A percentile compares a stretch with the other conserved stretches of the same genome.
Evolutionary conservation across 495 filamentous ascomycete species (phyloP).

Genomic region (Xylaria bambusicola): DNA sequence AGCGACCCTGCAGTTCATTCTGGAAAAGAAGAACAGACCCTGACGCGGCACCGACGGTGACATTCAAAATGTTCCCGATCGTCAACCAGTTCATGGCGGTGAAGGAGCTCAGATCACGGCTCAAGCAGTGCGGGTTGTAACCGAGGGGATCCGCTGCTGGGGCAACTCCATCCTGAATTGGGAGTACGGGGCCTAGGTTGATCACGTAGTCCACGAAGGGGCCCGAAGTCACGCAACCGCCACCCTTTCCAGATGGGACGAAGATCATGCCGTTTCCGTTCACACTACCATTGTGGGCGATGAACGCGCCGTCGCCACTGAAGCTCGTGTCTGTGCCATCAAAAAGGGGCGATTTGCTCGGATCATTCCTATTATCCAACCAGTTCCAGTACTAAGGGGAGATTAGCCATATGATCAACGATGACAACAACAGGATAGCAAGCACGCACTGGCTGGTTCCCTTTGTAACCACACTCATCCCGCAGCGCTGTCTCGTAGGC

Average conservation of each 20-base stretch:
- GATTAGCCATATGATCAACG: neutral
- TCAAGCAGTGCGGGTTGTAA: constrained; percentile 67
- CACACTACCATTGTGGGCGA: constrained; percentile 33
- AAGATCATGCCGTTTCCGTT: constrained; percentile 34
- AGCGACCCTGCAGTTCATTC: constrained; percentile 52
- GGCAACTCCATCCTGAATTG: constrained; percentile 25
- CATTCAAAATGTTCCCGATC: constrained; percentile 41
- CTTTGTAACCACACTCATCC: constrained; percentile 70
- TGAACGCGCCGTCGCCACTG: constrained; percentile 59
- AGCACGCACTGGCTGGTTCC: constrained; percentile 46
- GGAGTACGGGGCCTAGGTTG: constrained; percentile 54
- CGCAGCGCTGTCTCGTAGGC: constrained; percentile 67
- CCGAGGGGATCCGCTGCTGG: constrained; percentile 20
- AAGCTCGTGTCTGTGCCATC: constrained; percentile 63
- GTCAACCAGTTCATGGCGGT: constrained; percentile 33
- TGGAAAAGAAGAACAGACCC: constrained; percentile 54
- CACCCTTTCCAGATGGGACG: constrained; percentile 56
- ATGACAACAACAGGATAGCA: neutral
- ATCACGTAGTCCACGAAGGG: constrained; percentile 57
- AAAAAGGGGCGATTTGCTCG: constrained; percentile 63
- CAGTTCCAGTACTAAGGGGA: constrained; percentile 63
- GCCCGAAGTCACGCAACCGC: constrained; percentile 64
- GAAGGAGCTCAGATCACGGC: constrained; percentile 60
- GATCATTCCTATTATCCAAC: constrained; percentile 50
- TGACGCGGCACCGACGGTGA: constrained; percentile 44